These are phyloP conservation scores for Chlamydomonas schloesseri DNA, from an alignment of 139 green algal species.

Conservation along the genomic window DNA sequence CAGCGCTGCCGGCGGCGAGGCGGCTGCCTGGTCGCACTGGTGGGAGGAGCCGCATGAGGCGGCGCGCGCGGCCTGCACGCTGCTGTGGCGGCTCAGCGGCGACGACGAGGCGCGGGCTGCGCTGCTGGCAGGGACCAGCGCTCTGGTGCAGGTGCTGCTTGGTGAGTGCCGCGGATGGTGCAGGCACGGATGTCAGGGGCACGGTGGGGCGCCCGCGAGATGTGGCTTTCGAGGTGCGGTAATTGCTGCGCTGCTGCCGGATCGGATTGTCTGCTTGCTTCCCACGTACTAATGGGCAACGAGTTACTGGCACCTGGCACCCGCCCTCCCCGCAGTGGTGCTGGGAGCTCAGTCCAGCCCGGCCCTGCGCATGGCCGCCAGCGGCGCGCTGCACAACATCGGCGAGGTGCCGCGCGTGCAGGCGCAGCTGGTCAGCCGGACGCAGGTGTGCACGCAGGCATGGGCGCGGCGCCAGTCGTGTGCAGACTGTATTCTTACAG, in stretches of 20 bases:
- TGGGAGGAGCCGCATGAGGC: conserved; percentile 32
- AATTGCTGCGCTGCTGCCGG: too few relatives aligned
- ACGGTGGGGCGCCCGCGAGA: too few relatives aligned
- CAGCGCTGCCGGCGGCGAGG: not conserved
- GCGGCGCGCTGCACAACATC: conserved; percentile 19
- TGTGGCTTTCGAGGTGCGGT: too few relatives aligned
- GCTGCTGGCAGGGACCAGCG: conserved; percentile 25
- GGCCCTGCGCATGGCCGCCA: conserved; percentile 28
- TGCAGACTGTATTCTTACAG: too few relatives aligned
- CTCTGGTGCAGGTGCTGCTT: conserved; percentile 34
- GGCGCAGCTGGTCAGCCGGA: conserved; percentile 12
- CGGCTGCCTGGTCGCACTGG: not conserved
- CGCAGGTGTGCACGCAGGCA: conserved; percentile 35
- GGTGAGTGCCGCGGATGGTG: not conserved
- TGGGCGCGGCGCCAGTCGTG: too few relatives aligned
- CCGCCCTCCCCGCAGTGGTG: conserved; percentile 6
- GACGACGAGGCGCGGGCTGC: conserved; percentile 11
- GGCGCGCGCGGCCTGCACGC: conserved; percentile 4
- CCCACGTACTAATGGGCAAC: too few relatives aligned
- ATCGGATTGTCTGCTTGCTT: too few relatives aligned
- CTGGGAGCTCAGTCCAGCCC: conserved; percentile 23
- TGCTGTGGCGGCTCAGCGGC: conserved; percentile 36
- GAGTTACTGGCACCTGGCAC: not conserved
- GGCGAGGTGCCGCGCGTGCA: conserved; percentile 23
- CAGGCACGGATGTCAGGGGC: not conserved